Evolutionary conservation across 129 eudicot species (phyloP), one percentile per base, ranked within the genome.

Genomic region (Lonicera japonica): DNA sequence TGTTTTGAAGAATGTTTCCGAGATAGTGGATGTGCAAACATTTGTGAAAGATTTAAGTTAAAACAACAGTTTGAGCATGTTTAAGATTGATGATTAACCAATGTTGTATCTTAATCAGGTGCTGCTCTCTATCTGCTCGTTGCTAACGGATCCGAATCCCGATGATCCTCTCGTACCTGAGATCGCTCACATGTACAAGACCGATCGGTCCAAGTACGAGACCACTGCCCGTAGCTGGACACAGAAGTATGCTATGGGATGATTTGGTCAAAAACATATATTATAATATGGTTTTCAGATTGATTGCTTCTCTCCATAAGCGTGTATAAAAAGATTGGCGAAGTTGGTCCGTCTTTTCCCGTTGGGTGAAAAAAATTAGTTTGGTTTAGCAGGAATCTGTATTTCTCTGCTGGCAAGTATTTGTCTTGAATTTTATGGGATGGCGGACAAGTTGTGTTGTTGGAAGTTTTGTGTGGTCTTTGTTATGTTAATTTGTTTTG

Each of bases 181-280:
- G 70, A 71, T 71, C 11, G 76, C 76, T 18, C 76, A 71, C 76
- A 71, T 71, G 76, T 71, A 71, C 76, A 71, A 71, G 70, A 62
- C 76, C 17, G 76, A 71, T 46, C 56, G 58, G 22, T 51, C 69
- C 69, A 63, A 71, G 70, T 71, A 71, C 46, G 76, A 71, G 48
- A 21, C 76, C 48, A 71, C 69, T 24, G 76, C 76, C n/a, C 69
- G 76, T 36, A 59, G 67, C 74, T 69, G 73, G 73, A 68, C 65
- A 1, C 73, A 68, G 58, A 55, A 58, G 61, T 58, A 61, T 50
- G 74, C 66, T 54, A 70, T 70, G 68, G 75, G 74, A 25, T 70
- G 61, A 57, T 45, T 29, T 10, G 39, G 62, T 20, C 36, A 66
- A 18, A 54, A 29, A 29, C 36, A 29, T 6, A 20, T 45, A 25